These are phyloP conservation scores for Tricholoma terreum DNA, from an alignment of 768 basidiomycete species.

Conservation along the genomic window DNA sequence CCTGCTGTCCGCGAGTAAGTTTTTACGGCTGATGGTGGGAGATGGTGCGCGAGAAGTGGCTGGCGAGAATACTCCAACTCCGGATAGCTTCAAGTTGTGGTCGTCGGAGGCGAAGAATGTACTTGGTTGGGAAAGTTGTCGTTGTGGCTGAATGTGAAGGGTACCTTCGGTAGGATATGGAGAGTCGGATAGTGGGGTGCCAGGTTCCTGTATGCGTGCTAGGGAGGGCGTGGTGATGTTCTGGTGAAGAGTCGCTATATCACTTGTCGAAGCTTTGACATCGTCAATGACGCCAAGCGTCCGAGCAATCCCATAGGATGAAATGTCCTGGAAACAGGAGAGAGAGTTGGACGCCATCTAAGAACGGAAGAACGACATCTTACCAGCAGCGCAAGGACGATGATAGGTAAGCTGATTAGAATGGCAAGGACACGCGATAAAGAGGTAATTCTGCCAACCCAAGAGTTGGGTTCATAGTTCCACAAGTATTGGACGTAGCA, in stretches of 20 bases:
- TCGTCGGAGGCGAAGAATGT: constrained; percentile 52
- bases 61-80: constrained; percentile 74
- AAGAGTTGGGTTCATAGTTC: constrained; percentile 61
- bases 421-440: constrained; percentile 65
- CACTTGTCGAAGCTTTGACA: constrained; percentile 71
- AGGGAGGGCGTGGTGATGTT: constrained; percentile 28
- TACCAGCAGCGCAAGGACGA: constrained; percentile 55
- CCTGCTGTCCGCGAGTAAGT: constrained; percentile 19
- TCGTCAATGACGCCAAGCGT: constrained; percentile 77
- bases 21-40: constrained; percentile 48
- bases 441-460: constrained; percentile 63
- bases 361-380: constrained; percentile 22
- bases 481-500: constrained; percentile 62
- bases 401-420: constrained; percentile 58
- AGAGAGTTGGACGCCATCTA: constrained; percentile 1
- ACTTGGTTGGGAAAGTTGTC: constrained; percentile 29
- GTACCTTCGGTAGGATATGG: constrained; percentile 9
- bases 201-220: constrained; percentile 26
- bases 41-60: constrained; percentile 65
- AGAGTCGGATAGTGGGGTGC: constrained; percentile 23
- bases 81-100: constrained; percentile 54
- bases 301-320: constrained; percentile 79
- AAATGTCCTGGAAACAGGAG: constrained; percentile 55
- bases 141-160: neutral
- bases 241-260: constrained; percentile 40